Conservation (phyloP, 768 basidiomycete genomes). For the Tulasnella sp. region DNA sequence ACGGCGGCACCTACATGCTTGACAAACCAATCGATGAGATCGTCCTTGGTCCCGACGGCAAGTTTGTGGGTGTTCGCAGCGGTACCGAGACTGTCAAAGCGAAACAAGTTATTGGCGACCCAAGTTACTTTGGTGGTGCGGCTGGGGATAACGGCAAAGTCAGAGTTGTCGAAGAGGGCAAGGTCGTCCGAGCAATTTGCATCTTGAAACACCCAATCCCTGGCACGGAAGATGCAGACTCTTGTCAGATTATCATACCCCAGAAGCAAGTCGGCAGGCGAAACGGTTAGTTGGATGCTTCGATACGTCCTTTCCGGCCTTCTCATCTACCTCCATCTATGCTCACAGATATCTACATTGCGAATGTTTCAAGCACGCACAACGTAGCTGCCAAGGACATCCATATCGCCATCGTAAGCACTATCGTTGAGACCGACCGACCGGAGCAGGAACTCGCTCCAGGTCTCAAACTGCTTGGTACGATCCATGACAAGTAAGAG, state of each 20-base stretch:
- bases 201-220: constrained; percentile 97
- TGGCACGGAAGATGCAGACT: constrained; percentile 90
- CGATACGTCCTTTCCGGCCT: neutral
- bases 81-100: constrained; percentile 89
- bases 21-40: constrained; percentile 90
- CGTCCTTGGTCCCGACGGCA: constrained; percentile 71
- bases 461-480: constrained; percentile 80
- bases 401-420: constrained; percentile 95
- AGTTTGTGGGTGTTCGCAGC: constrained; percentile 85
- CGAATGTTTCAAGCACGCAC: constrained; percentile 92
- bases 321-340: neutral
- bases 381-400: constrained; percentile 94
- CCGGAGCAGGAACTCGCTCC: constrained; percentile 90
- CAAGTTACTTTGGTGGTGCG: constrained; percentile 86
- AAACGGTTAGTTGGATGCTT: constrained; percentile 51
- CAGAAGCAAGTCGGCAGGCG: constrained; percentile 92
- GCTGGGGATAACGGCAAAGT: constrained; percentile 51
- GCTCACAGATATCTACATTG: constrained; percentile 86
- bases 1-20: constrained; percentile 99
- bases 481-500: constrained; percentile 84
- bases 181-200: constrained; percentile 94
- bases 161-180: constrained; percentile 82
- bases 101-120: constrained; percentile 95
- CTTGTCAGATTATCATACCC: constrained; percentile 94
- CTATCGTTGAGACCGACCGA: constrained; percentile 87